Conservation (phyloP, 1,284 basidiomycete genomes). For the Xanthoconium separans region DNA sequence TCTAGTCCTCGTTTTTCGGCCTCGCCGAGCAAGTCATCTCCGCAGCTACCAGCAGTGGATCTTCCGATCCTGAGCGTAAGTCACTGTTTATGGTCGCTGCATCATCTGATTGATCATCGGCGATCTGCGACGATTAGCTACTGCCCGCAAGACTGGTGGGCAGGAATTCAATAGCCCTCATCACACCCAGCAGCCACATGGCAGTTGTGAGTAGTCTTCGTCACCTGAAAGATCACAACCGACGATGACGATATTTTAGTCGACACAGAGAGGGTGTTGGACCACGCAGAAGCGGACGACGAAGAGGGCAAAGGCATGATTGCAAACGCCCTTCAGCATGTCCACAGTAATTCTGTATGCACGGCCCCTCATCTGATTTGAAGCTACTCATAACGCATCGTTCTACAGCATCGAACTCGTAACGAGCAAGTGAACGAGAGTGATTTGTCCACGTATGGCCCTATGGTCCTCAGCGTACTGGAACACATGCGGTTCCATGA, state of each 20-base stretch:
- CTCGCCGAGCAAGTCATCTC: conserved; percentile 58
- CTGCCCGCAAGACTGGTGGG: conserved; percentile 52
- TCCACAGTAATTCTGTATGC: conserved; percentile 22
- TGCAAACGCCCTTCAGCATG: conserved; percentile 23
- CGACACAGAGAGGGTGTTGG: conserved; percentile 56
- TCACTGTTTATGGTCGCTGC: not conserved
- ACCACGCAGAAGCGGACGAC: conserved; percentile 32
- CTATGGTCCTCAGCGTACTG: conserved; percentile 21
- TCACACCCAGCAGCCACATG: conserved; percentile 29
- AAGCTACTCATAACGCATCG: not conserved
- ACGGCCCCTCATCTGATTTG: not conserved
- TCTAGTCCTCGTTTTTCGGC: conserved; percentile 61
- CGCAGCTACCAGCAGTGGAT: conserved; percentile 38
- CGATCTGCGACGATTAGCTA: conserved; percentile 15
- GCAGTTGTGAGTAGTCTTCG: conserved; percentile 33
- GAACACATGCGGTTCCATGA: not conserved
- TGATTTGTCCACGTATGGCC: conserved; percentile 22
- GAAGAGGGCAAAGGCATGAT: conserved; percentile 13
- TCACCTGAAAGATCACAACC: not conserved
- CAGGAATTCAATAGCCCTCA: conserved; percentile 58
- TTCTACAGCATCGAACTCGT: conserved; percentile 16
- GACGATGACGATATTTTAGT: conserved; percentile 39
- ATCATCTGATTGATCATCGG: conserved; percentile 12
- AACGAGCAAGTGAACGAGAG: conserved; percentile 13
- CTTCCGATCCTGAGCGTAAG: conserved; percentile 36